These are phyloP conservation scores for Arabidopsis hybrid DNA, from an alignment of 441 rosid genomes.

Conservation along the genomic window DNA sequence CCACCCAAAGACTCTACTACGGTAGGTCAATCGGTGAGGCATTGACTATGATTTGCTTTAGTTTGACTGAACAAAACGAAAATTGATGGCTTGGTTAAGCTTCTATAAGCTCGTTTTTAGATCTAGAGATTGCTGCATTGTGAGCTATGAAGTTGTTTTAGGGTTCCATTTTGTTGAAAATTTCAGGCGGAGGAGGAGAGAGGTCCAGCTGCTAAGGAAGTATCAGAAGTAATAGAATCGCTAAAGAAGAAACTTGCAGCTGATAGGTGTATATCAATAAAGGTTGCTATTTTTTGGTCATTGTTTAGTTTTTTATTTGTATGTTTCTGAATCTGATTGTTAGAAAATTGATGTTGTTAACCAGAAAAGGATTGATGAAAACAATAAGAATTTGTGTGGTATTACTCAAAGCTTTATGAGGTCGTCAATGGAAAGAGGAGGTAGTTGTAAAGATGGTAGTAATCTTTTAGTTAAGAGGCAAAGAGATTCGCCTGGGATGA, in stretches of 20 bases:
- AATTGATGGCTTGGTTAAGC: too few relatives aligned
- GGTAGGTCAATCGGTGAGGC: conserved; percentile 48
- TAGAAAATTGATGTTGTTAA: conserved; percentile 30
- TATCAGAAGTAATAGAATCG: conserved; percentile 66
- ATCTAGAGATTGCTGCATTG: conserved; percentile 47
- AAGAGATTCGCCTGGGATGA: conserved; percentile 71
- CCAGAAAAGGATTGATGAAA: conserved; percentile 85
- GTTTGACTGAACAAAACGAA: too few relatives aligned
- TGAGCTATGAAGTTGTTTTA: conserved; percentile 21
- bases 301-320: not conserved
- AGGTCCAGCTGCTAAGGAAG: conserved; percentile 51
- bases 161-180: not conserved
- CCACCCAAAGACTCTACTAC: conserved; percentile 54
- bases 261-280: conserved; percentile 63
- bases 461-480: conserved; percentile 85
- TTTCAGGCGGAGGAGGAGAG: conserved; percentile 49
- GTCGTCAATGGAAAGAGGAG: conserved; percentile 65
- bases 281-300: conserved; percentile 52
- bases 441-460: conserved; percentile 48
- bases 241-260: conserved; percentile 75
- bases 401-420: conserved; percentile 61
- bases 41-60: too few relatives aligned
- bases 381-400: conserved; percentile 63
- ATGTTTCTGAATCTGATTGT: conserved; percentile 15
- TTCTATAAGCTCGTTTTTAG: not conserved